phyloP scores from a whole-genome alignment of 2,329 filamentous ascomycete genomes.

The Dactylellina sp. region DNA sequence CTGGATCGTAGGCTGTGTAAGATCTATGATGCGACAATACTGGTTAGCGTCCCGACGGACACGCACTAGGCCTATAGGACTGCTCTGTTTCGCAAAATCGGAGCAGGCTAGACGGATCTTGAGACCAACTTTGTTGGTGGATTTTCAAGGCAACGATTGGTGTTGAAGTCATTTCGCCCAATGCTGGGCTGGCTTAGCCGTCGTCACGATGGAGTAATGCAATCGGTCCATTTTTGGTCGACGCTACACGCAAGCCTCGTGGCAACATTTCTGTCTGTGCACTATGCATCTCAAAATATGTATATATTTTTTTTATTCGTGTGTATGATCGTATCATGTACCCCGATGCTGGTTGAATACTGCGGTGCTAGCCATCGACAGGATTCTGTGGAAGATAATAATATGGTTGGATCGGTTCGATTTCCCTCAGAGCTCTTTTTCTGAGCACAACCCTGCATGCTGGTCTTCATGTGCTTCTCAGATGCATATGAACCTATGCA shows the following conservation, averaged over 20 bases:
- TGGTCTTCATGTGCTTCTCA: background rate
- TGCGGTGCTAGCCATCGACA: too few species aligned
- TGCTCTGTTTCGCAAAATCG: background rate
- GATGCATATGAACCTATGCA: background rate
- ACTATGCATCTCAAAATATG: background rate
- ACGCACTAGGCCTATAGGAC: background rate
- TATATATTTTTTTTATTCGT: background rate
- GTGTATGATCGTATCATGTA: background rate
- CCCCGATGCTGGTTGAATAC: too few species aligned
- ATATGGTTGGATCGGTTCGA: background rate
- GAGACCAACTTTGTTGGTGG: background rate
- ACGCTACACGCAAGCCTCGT: slow-evolving; percentile 10
- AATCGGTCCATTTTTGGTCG: slow-evolving; percentile 21
- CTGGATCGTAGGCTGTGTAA: slow-evolving; percentile 49
- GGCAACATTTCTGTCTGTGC: background rate
- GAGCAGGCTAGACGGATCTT: slow-evolving; percentile 2
- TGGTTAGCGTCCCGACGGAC: background rate
- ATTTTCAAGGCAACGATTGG: background rate
- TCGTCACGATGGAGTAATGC: slow-evolving; percentile 48
- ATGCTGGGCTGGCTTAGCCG: background rate
- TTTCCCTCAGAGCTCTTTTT: background rate
- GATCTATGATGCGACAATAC: slow-evolving; percentile 19
- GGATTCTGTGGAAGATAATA: slow-evolving; percentile 1
- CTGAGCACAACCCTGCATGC: background rate
- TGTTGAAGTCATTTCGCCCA: background rate